Evolutionary conservation across 495 filamentous ascomycete genomes (phyloP).

Genomic region (Hamigera avellanea): DNA sequence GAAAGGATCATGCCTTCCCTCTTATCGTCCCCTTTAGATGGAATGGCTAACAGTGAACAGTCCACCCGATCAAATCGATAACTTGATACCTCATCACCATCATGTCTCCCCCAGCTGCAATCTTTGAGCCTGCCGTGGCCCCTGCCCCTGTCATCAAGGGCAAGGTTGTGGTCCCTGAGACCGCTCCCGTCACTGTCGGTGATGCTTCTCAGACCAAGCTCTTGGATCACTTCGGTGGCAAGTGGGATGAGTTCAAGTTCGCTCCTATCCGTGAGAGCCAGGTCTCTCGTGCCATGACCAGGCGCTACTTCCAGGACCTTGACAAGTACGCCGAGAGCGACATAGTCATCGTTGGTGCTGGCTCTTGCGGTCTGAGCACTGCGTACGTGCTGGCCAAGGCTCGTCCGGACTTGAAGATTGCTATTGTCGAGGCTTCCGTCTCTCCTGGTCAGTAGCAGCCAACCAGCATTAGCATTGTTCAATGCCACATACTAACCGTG

Average conservation of each 20-base stretch:
- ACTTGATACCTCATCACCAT: constrained; percentile 22
- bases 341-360: constrained; percentile 83
- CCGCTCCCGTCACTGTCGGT: constrained; percentile 17
- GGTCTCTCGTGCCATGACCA: constrained; percentile 84
- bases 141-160: constrained; percentile 34
- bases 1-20: constrained; percentile 85
- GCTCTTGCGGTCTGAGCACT: constrained; percentile 72
- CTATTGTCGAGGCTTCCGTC: constrained; percentile 79
- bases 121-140: constrained; percentile 30
- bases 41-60: constrained; percentile 29
- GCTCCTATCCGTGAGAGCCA: constrained; percentile 79
- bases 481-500: not conserved
- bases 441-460: constrained; percentile 44
- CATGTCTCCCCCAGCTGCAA: constrained; percentile 69
- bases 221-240: constrained; percentile 49
- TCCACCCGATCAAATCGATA: constrained; percentile 6
- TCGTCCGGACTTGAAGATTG: constrained; percentile 82
- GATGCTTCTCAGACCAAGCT: constrained; percentile 35
- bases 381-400: constrained; percentile 76
- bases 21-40: constrained; percentile 12
- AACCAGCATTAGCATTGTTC: not conserved
- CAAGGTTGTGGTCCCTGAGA: constrained; percentile 30
- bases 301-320: constrained; percentile 81
- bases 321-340: constrained; percentile 85
- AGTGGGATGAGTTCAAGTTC: constrained; percentile 74